A percentile compares a stretch with the other conserved stretches of the same genome.
Conservation (phyloP, 2,329 filamentous ascomycete genomes). For the Venturia asperata region DNA sequence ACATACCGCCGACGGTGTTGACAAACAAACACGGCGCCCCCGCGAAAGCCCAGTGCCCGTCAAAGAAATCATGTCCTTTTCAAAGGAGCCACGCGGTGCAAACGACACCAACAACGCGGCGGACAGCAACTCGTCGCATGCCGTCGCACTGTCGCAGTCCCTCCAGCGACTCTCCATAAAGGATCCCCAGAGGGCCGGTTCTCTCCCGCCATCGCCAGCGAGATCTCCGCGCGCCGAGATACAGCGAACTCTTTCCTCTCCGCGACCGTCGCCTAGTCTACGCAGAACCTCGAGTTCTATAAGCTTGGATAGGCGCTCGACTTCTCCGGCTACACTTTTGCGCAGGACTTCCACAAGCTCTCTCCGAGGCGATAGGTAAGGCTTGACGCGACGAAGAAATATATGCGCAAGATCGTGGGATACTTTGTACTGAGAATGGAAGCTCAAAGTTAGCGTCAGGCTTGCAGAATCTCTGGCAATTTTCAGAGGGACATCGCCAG, state of each 20-base stretch:
- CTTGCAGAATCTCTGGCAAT: too few species aligned
- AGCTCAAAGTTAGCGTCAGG: too few species aligned
- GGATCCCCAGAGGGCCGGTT: background rate
- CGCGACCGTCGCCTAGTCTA: conserved; percentile 16
- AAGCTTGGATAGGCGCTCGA: conserved; percentile 17
- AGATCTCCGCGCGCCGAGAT: conserved; percentile 6
- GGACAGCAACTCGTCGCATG: background rate
- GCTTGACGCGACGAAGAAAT: too few species aligned
- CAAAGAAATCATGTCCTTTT: background rate
- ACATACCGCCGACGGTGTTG: background rate
- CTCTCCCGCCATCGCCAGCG: background rate
- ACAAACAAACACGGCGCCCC: background rate
- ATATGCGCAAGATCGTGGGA: too few species aligned
- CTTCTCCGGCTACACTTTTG: conserved; percentile 16
- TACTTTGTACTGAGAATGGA: too few species aligned
- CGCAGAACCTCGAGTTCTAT: conserved; percentile 13
- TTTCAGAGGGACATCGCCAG: too few species aligned
- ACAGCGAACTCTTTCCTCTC: conserved; percentile 8
- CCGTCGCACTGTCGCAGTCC: conserved; percentile 5
- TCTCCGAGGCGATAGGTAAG: conserved; percentile 13
- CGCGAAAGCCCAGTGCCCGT: background rate
- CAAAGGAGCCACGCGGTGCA: background rate
- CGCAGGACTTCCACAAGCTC: conserved; percentile 14
- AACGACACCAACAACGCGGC: background rate
- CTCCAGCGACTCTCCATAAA: conserved; percentile 7